These are phyloP conservation scores for Coffea canephora DNA, from an alignment of 257 asterid genomes.

Conservation along the genomic window DNA sequence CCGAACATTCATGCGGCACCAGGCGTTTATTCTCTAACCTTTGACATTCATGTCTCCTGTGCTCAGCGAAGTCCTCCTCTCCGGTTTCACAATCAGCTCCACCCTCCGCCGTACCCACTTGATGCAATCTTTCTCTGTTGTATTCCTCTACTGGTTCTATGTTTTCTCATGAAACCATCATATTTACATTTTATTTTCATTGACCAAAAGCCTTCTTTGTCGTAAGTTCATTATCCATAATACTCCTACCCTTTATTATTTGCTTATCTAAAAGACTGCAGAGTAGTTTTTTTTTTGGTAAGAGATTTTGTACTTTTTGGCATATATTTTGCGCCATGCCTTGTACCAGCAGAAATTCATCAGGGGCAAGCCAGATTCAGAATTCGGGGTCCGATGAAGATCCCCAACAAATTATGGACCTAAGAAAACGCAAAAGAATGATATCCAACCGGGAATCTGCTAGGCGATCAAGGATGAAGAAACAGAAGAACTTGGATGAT, in stretches of 20 bases:
- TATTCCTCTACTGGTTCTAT: constrained; percentile 48
- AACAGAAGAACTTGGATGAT: constrained; percentile 33
- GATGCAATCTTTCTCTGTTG: constrained; percentile 44
- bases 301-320: not conserved
- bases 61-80: constrained; percentile 37
- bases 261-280: not conserved
- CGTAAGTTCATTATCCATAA: not conserved
- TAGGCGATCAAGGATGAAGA: constrained; percentile 36
- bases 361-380: constrained; percentile 24
- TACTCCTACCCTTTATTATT: not conserved
- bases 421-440: constrained; percentile 33
- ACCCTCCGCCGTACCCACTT: constrained; percentile 44
- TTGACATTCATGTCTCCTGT: constrained; percentile 28
- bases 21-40: constrained; percentile 5
- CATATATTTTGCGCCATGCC: constrained; percentile 11
- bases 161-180: constrained; percentile 27
- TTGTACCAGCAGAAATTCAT: constrained; percentile 31
- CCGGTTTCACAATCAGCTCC: constrained; percentile 34
- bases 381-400: constrained; percentile 25
- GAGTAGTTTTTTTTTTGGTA: not conserved
- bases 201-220: not conserved
- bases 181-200: not conserved
- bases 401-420: constrained; percentile 22
- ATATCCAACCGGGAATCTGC: constrained; percentile 42
- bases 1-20: constrained; percentile 14